Base-by-base conservation (phyloP, 164 flowering plant species). In the Dillenia turbinata region DNA sequence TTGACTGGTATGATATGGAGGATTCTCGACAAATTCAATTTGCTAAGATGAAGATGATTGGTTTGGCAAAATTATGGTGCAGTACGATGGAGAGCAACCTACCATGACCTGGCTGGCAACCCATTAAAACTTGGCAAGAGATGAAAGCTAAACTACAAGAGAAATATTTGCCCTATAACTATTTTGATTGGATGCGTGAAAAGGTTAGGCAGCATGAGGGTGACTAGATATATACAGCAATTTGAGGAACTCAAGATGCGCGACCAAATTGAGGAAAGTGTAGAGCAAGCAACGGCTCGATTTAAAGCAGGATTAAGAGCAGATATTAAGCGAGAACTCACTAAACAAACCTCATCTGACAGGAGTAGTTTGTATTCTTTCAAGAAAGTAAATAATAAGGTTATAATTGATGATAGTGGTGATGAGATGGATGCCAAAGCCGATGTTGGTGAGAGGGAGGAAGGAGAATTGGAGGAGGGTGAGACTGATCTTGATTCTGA, bases 381-480 rank as follows among this genome's bases (percentile, higher is more conserved):
- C 12, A 69, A 66, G 75, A 61, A 66, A 17, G 62, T 16, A 14
- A 19, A 19, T 19, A 63, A 58, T 46, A 66, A 66, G 47, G 72
- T 70, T 44, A 66, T 78, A 55, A 79, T 72, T 61, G 86, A 68
- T 14, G 82, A 66, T 57, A 73, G 72, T 56, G 73, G 79, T 16
- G 83, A 76, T 49, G 82, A 68, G 43, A 66, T 51, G 52, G 82
- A 72, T 16, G 24, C 22, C 49, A 59, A 9, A 56, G 63, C 51
- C 59, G 69, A 49, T n/a, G 73, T 44, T 52, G 69, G 14, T 49
- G 81, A 77, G 60, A 78, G 69, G 71, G 93, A 84, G 68, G 96
- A 89, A 60, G 95, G 88, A 24, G 98, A 93, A 61, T 56, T 90
- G 75, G 98, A 90, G 73, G 98, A 93, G 53, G 98, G 98, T 26